Evolutionary conservation across 2,329 filamentous ascomycete species (phyloP).

Genomic region (Dactylellina sp.): DNA sequence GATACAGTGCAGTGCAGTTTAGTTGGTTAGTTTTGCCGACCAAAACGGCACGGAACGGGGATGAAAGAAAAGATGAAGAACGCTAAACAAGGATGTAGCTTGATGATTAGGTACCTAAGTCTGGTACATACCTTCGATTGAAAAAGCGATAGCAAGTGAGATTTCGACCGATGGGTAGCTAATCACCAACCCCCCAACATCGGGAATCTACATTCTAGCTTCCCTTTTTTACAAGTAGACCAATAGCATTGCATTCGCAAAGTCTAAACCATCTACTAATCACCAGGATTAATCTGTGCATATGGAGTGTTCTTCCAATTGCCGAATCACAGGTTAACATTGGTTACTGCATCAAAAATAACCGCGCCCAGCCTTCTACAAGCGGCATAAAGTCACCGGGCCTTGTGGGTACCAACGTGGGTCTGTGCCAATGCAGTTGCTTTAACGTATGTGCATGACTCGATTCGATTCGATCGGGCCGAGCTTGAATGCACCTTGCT

Average conservation of each 20-base stretch:
- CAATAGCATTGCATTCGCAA: too few species aligned
- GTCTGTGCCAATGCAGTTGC: not conserved
- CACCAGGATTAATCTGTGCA: not conserved
- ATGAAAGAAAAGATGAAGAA: not conserved
- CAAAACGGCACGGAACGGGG: slow-evolving; percentile 17
- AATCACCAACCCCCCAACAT: too few species aligned
- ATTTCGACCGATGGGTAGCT: too few species aligned
- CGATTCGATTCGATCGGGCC: too few species aligned
- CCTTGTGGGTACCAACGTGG: not conserved
- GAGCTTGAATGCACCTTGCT: too few species aligned
- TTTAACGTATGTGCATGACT: not conserved
- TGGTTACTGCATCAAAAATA: too few species aligned
- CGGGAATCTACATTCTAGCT: too few species aligned
- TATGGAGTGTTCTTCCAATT: not conserved
- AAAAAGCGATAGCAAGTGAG: not conserved
- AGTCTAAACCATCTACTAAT: not conserved
- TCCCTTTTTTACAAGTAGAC: too few species aligned
- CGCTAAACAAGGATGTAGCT: not conserved
- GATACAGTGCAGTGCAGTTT: slow-evolving; percentile 5
- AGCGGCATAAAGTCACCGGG: not conserved
- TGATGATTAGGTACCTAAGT: not conserved
- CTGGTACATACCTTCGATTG: not conserved
- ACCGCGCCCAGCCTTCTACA: not conserved
- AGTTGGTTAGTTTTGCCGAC: not conserved
- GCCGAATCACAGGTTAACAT: too few species aligned